Percentiles rank a stretch among this genome's conserved stretches.
phyloP scores from a whole-genome alignment of 202 grass and related monocot genomes.

The Tripidium arundinaceum region DNA sequence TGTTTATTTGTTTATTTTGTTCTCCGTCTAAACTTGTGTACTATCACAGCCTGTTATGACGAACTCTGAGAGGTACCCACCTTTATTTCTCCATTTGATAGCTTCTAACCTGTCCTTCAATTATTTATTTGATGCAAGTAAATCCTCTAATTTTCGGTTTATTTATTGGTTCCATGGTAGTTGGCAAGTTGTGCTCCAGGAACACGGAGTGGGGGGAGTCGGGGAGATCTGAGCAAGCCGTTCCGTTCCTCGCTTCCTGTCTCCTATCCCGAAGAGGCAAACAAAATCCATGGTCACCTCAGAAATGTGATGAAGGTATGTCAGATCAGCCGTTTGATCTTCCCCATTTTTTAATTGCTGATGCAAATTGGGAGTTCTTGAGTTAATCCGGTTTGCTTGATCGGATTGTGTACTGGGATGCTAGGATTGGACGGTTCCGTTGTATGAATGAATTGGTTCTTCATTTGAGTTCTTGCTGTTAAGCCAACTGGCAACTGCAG shows the following conservation, averaged over 20 bases:
- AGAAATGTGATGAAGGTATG: slow-evolving; percentile 31
- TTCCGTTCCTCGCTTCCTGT: slow-evolving; percentile 18
- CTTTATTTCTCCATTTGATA: slow-evolving; percentile 23
- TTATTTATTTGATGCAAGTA: slow-evolving; percentile 23
- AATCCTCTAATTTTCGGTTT: slow-evolving; percentile 12
- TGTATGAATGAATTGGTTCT: neutral
- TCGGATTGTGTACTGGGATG: neutral
- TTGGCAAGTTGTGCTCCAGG: slow-evolving; percentile 39
- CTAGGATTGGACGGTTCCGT: neutral
- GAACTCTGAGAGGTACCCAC: neutral
- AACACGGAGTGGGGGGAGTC: neutral
- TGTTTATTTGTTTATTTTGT: slow-evolving; percentile 14
- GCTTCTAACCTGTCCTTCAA: neutral
- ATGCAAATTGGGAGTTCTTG: neutral
- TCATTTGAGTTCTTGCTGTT: slow-evolving; percentile 2
- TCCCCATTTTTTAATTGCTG: neutral
- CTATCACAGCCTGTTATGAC: slow-evolving; percentile 30
- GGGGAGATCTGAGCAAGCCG: slow-evolving; percentile 25
- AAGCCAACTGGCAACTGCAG: neutral
- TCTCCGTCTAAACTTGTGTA: neutral
- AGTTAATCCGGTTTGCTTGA: neutral
- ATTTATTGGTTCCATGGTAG: slow-evolving; percentile 37
- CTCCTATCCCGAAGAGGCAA: neutral
- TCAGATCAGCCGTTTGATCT: neutral
- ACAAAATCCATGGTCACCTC: neutral